phyloP scores from a whole-genome alignment of 805 yeast species.

The Scheffersomyces stipitis region DNA sequence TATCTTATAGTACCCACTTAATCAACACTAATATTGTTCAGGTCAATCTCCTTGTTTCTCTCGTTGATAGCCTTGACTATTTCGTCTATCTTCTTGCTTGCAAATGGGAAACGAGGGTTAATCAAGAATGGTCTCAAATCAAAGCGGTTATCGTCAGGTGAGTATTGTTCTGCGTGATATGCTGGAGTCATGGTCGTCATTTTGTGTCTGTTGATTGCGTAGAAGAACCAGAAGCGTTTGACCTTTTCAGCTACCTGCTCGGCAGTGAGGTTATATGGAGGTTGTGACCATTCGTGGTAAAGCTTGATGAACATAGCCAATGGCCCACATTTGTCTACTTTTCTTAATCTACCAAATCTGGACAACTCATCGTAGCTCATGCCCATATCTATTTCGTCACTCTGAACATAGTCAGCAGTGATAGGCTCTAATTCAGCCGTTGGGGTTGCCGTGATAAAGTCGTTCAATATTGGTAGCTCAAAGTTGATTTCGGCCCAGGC shows the following conservation, averaged over 20 bases:
- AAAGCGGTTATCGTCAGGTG: constrained; percentile 96
- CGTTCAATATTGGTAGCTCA: constrained; percentile 71
- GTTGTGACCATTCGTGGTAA: constrained; percentile 89
- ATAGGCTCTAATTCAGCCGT: constrained; percentile 98
- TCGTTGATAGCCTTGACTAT: constrained; percentile 59
- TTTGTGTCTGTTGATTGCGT: constrained; percentile 94
- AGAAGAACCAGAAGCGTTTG: constrained; percentile 86
- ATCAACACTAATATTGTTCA: constrained; percentile 46
- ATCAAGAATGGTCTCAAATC: constrained; percentile 95
- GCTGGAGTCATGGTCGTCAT: constrained; percentile 97
- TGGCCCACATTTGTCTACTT: constrained; percentile 94
- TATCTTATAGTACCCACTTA: constrained; percentile 14
- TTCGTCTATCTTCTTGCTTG: constrained; percentile 82
- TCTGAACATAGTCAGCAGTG: constrained; percentile 86
- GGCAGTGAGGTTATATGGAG: constrained; percentile 62
- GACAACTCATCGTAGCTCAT: constrained; percentile 94
- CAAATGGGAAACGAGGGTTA: constrained; percentile 86
- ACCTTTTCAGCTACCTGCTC: constrained; percentile 89
- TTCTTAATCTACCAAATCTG: constrained; percentile 85
- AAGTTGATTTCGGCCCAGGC: constrained; percentile 70
- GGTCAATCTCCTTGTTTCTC: constrained; percentile 32
- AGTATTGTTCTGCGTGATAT: constrained; percentile 96
- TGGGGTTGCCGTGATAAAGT: constrained; percentile 88
- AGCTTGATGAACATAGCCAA: constrained; percentile 89
- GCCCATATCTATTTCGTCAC: constrained; percentile 98